These are phyloP conservation scores for Colletotrichum spaethianum DNA, from an alignment of 2,329 filamentous ascomycete species.

Conservation along the genomic window DNA sequence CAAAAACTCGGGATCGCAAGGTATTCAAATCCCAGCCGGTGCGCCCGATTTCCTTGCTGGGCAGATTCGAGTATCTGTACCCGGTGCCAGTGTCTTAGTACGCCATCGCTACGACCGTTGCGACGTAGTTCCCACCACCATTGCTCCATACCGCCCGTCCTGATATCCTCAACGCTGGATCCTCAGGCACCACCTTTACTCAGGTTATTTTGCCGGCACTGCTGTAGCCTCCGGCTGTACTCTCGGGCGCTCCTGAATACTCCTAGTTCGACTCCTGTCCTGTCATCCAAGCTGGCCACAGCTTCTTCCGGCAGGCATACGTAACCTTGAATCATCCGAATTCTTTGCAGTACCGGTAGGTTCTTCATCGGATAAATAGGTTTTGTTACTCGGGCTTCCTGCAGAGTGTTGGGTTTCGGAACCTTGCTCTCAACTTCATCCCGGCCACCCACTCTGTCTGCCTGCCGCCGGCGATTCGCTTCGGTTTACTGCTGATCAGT, in stretches of 20 bases:
- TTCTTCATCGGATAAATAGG: conserved; percentile 5
- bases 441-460: conserved; percentile 10
- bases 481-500: not conserved
- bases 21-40: conserved; percentile 12
- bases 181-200: conserved; percentile 7
- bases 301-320: conserved; percentile 23
- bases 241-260: conserved; percentile 11
- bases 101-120: conserved; percentile 11
- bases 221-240: not conserved
- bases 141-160: conserved; percentile 4
- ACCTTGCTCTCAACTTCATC: conserved; percentile 24
- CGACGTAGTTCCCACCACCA: not conserved
- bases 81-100: not conserved
- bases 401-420: conserved; percentile 5
- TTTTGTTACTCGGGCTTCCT: conserved; percentile 18
- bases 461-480: not conserved
- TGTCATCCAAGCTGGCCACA: conserved; percentile 23
- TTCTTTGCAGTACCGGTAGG: not conserved
- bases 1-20: not conserved
- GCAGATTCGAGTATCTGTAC: not conserved
- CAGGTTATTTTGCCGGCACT: not conserved
- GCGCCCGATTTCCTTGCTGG: conserved; percentile 1
- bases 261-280: conserved; percentile 12
- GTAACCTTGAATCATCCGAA: conserved; percentile 33
- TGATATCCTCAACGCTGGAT: not conserved